These are phyloP conservation scores for Quercus cerris DNA, from an alignment of 306 rosid genomes.

Conservation along the genomic window DNA sequence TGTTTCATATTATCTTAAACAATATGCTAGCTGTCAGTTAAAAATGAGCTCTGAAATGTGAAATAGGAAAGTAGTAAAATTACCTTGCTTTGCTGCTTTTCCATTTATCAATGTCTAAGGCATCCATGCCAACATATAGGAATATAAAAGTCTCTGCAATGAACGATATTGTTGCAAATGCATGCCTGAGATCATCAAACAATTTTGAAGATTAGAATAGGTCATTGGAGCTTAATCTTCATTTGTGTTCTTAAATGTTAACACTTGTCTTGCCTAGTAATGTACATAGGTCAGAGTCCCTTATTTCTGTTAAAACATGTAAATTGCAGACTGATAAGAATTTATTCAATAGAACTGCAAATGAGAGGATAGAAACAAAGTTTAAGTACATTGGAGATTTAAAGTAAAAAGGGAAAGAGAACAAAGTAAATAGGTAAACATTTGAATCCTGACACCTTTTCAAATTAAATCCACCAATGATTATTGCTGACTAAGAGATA, in stretches of 20 bases:
- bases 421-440: no score
- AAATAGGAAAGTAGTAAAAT: not conserved
- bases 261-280: no score
- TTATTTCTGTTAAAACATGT: no score
- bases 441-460: not conserved
- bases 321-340: no score
- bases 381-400: no score
- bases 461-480: not conserved
- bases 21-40: not conserved
- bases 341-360: no score
- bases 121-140: conserved; percentile 89
- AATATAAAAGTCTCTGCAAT: conserved; percentile 81
- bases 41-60: not conserved
- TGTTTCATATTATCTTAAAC: not conserved
- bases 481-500: not conserved
- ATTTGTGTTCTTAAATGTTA: no score
- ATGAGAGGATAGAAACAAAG: no score
- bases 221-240: not conserved
- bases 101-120: conserved; percentile 72
- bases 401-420: no score
- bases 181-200: conserved; percentile 57
- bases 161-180: conserved; percentile 83
- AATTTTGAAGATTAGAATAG: not conserved
- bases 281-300: no score
- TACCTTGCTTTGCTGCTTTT: conserved; percentile 58